Evolutionary conservation across 768 basidiomycete genomes (phyloP).

Genomic region (Holtermannia corniformis): DNA sequence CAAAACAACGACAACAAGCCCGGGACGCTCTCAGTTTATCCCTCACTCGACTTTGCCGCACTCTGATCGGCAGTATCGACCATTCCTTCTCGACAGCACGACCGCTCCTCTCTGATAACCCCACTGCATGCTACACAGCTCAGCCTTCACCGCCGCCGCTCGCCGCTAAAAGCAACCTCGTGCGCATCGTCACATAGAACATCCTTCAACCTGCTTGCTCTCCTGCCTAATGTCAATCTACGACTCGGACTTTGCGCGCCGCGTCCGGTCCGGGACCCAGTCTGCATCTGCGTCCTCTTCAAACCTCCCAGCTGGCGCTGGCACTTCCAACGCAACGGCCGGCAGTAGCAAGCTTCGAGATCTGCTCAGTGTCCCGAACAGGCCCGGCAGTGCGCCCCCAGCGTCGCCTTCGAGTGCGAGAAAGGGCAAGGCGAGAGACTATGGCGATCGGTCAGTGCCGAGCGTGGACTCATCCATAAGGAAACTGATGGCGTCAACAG

Average conservation of each 20-base stretch:
- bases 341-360: conserved; percentile 21
- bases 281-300: conserved; percentile 9
- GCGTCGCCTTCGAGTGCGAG: conserved; percentile 11
- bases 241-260: conserved; percentile 16
- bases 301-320: background rate
- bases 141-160: no score
- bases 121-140: no score
- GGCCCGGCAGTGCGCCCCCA: conserved; percentile 8
- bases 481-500: conserved; percentile 34
- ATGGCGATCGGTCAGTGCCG: conserved; percentile 41
- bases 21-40: no score
- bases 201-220: background rate
- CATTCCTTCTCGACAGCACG: no score
- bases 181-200: no score
- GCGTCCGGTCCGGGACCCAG: conserved; percentile 6
- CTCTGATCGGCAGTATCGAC: no score
- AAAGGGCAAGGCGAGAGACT: conserved; percentile 37
- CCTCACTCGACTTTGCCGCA: no score
- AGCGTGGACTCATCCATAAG: background rate
- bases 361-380: conserved; percentile 17
- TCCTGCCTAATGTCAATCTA: conserved; percentile 14
- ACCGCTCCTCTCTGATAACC: no score
- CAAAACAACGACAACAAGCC: no score
- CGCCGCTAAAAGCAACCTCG: no score
- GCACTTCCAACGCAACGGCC: background rate